phyloP scores from a whole-genome alignment of 2,329 filamentous ascomycete species.

The Claviceps quebecensis region DNA sequence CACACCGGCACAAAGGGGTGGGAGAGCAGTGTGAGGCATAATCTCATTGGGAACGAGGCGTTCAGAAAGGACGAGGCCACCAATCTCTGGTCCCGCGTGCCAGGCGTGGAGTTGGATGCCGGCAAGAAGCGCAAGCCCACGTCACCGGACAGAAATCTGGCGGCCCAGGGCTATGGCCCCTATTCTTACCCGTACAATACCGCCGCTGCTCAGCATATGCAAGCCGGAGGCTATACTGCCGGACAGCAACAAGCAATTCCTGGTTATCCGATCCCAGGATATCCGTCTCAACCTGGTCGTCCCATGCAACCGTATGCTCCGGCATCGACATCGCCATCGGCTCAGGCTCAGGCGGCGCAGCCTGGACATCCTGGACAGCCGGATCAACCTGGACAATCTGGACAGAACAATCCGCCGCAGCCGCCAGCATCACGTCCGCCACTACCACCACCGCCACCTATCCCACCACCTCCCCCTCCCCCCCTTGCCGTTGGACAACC shows the following conservation, averaged over 20 bases:
- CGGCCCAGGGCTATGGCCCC: conserved; percentile 23
- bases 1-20: conserved; percentile 49
- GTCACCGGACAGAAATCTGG: conserved; percentile 34
- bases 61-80: conserved; percentile 45
- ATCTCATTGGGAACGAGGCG: conserved; percentile 47
- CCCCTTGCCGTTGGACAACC: conserved; percentile 13
- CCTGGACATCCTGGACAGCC: conserved; percentile 13
- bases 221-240: conserved; percentile 17
- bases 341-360: conserved; percentile 9
- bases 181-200: conserved; percentile 22
- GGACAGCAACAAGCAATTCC: conserved; percentile 16
- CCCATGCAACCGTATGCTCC: conserved; percentile 16
- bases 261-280: conserved; percentile 22
- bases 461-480: neutral
- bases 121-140: conserved; percentile 45
- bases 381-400: conserved; percentile 14
- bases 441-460: neutral
- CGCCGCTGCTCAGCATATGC: conserved; percentile 20
- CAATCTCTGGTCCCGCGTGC: conserved; percentile 42
- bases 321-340: neutral
- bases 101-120: conserved; percentile 43
- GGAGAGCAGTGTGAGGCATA: conserved; percentile 52
- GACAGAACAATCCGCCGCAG: conserved; percentile 8
- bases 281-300: conserved; percentile 18
- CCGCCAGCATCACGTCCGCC: neutral